Percentiles rank a stretch among this genome's conserved stretches.
These are phyloP conservation scores for Rhododendron williamsianum DNA, from an alignment of 148 eudicot species.

Conservation along the genomic window DNA sequence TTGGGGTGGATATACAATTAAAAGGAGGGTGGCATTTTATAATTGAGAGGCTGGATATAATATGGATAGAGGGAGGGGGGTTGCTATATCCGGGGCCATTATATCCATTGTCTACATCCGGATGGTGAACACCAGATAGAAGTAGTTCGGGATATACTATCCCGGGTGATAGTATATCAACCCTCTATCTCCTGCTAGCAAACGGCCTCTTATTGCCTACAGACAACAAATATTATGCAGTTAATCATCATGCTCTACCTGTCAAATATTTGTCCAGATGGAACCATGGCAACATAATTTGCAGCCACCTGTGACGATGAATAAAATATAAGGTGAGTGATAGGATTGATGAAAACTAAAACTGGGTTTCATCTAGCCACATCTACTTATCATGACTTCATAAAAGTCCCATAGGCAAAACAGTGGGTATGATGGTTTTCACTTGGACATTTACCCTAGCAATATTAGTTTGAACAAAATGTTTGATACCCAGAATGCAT, in stretches of 20 bases:
- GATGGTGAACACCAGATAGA: no score
- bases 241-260: slow-evolving; percentile 38
- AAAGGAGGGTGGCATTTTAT: not conserved
- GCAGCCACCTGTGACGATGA: slow-evolving; percentile 71
- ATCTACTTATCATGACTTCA: not conserved
- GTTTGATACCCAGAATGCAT: not conserved
- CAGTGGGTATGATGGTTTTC: not conserved
- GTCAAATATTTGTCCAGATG: slow-evolving; percentile 95
- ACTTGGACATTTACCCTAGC: not conserved
- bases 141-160: no score
- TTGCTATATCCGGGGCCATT: not conserved
- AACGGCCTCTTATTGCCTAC: no score
- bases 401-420: not conserved
- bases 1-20: not conserved
- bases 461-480: not conserved
- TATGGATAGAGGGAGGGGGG: not conserved
- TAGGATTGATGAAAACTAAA: not conserved
- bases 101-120: no score
- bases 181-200: no score
- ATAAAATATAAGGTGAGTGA: not conserved
- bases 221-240: not conserved
- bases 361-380: not conserved
- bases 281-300: slow-evolving; percentile 98
- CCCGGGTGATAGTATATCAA: not conserved
- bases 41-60: not conserved